Base-by-base conservation (phyloP, 1,284 basidiomycete genomes). In the Ustilago crameri region DNA sequence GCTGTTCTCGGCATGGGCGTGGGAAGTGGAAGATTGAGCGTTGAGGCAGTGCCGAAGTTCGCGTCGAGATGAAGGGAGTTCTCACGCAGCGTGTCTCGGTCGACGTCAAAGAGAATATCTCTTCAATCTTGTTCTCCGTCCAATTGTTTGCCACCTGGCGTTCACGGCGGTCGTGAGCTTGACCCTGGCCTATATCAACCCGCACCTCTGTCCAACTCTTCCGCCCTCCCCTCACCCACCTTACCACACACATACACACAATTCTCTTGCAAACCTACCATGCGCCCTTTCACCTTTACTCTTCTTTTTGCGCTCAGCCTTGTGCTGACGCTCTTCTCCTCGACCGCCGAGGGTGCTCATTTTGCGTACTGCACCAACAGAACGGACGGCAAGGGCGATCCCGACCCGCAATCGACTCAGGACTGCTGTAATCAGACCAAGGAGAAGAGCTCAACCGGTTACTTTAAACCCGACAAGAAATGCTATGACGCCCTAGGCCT, bases 401-500 rank as follows among this genome's bases (percentile, higher is more conserved):
- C 35, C 14, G 17, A 15, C 18, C 38, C 44, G 15, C 48, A 40
- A n/a, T 20, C 50, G 7, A 58, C 55, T 18, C 44, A 58, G 18
- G 48, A 51, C 20, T 58, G 55, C 35, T 58, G 55, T 24, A 48
- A 32, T 8, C 41, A 41, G 5, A 57, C 55, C 1, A 17, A 24
- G 3, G 55, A 58, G 35, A 47, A 58, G 24, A 17, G 15, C 2
- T 18, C 48, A 3, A 58, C 55, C 20, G 35, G 8, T 9, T 58
- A 34, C 48, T 45, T 27, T 26, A 42, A 45, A 20, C 23, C 1
- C 20, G 18, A 10, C 18, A 10, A 44, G 18, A 14, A 17, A 5
- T 51, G 55, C 27, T 17, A 24, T 18, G 55, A 57, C 15, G 55
- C 32, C 7, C 26, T n/a, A 5, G 55, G 55, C 3, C 9, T 45